Evolutionary conservation across 2,329 filamentous ascomycete species (phyloP), one percentile per base, ranked within the genome.

Genomic region (Penicillium sp.): DNA sequence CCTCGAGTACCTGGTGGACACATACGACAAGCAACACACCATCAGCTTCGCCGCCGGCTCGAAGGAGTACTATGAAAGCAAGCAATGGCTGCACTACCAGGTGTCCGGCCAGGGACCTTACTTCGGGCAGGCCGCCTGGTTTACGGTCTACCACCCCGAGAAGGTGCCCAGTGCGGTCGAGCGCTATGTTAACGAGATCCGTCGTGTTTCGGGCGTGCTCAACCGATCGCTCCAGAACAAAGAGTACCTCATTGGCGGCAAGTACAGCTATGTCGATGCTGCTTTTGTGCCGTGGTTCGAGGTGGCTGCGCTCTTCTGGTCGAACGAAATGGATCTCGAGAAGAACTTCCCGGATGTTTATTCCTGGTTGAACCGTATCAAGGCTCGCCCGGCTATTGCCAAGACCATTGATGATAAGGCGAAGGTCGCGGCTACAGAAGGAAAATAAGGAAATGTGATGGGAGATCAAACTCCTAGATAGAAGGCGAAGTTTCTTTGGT

Each of bases 121-220:
- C 55, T 80, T 69, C 51, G 78, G 78, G 3, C 77, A 79, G 62
- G 63, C 65, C 2, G 62, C 62, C 17, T 80, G 76, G 77, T 79
- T 75, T 62, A 54, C 23, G 7, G 21, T 46, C 7, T 75, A 71
- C 50, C 73, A 79, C 61, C 64, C 63, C 0, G 76, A 80, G 49
- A 74, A 74, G 54, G 27, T 79, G 17, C 66, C 63, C 0, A 72
- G 68, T 13, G 78, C 75, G 4, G 63, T 74, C 18, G 71, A 77
- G 4, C 73, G 78, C 15, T 81, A 80, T 59, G 47, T 60, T 15
- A 70, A 71, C 21, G 78, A 81, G 56, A 64, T 76, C 46, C 65
- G 68, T 23, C 76, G 79, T 37, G 69, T 81, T 12, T 63, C 70
- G 5, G 68, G 68, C 13, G 77, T 81, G 4, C 62, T 82, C 10